phyloP scores from a whole-genome alignment of 345 rosid genomes.

The Pistacia integerrima region DNA sequence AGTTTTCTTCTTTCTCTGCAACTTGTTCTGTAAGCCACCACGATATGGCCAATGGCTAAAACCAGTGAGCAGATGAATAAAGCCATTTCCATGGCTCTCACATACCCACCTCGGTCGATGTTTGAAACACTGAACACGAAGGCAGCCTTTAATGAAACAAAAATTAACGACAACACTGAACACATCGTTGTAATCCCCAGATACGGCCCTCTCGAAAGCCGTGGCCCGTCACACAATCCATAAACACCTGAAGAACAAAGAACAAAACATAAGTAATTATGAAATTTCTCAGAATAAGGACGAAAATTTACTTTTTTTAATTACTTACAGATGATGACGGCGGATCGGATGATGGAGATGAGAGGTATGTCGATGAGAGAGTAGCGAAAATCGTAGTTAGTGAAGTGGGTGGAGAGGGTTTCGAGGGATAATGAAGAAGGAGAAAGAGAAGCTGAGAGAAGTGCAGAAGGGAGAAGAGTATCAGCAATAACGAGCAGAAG shows the following conservation, averaged over 20 bases:
- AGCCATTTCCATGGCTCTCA: conserved; percentile 62
- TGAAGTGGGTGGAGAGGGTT: conserved; percentile 39
- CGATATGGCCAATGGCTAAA: conserved; percentile 71
- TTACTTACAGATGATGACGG: conserved; percentile 79
- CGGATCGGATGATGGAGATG: conserved; percentile 76
- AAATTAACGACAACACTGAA: conserved; percentile 65
- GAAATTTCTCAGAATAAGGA: not conserved
- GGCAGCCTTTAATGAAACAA: conserved; percentile 76
- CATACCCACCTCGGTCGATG: conserved; percentile 43
- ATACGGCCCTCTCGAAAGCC: conserved; percentile 76
- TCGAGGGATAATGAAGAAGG: conserved; percentile 35
- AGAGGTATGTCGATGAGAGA: conserved; percentile 89
- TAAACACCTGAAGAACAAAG: conserved; percentile 59
- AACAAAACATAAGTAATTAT: conserved; percentile 3
- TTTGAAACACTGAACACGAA: conserved; percentile 55
- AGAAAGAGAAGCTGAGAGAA: conserved; percentile 63
- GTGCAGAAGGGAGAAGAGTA: conserved; percentile 76
- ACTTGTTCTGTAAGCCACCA: conserved; percentile 80
- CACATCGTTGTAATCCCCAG: conserved; percentile 69
- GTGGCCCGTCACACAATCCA: conserved; percentile 84
- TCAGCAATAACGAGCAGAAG: conserved; percentile 76
- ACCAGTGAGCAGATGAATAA: conserved; percentile 63
- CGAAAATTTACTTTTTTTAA: not conserved
- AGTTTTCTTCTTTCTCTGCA: conserved; percentile 93
- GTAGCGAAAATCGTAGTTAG: conserved; percentile 65